These are phyloP conservation scores for Hibiscus trionum DNA, from an alignment of 345 rosid genomes.

Conservation along the genomic window DNA sequence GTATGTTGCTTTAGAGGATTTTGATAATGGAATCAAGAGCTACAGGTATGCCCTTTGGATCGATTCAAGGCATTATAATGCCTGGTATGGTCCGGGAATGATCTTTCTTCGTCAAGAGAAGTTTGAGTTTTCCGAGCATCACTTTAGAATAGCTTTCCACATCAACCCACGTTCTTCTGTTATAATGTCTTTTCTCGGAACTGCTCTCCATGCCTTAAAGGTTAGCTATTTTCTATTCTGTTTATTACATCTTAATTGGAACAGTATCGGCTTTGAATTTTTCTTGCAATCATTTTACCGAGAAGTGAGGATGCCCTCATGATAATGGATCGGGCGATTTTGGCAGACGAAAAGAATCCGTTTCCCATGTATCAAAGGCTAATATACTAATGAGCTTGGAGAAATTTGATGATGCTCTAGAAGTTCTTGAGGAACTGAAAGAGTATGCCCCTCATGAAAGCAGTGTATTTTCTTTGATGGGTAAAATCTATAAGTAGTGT, in stretches of 20 bases:
- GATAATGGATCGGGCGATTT: constrained; percentile 80
- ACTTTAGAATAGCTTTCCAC: constrained; percentile 75
- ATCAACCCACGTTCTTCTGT: constrained; percentile 87
- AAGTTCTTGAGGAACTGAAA: constrained; percentile 88
- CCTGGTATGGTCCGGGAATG: constrained; percentile 99
- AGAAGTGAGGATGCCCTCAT: constrained; percentile 80
- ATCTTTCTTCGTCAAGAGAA: constrained; percentile 91
- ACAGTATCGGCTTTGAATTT: constrained; percentile 3
- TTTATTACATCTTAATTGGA: neutral
- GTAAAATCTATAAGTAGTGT: constrained; percentile 62
- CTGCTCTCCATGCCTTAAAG: constrained; percentile 75
- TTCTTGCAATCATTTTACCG: constrained; percentile 27
- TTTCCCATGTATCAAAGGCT: constrained; percentile 97
- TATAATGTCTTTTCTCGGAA: constrained; percentile 89
- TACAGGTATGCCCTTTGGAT: constrained; percentile 80
- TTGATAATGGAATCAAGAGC: constrained; percentile 88
- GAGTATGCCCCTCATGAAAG: constrained; percentile 90
- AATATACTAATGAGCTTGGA: constrained; percentile 71
- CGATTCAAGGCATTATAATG: constrained; percentile 88
- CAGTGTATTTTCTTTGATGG: constrained; percentile 92
- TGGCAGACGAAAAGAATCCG: constrained; percentile 85
- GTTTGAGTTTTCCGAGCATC: constrained; percentile 90
- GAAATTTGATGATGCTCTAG: constrained; percentile 74
- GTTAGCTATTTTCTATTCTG: constrained; percentile 23
- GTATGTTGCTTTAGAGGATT: constrained; percentile 84